Conservation (phyloP, 768 basidiomycete species). For the Nidularia sp. region DNA sequence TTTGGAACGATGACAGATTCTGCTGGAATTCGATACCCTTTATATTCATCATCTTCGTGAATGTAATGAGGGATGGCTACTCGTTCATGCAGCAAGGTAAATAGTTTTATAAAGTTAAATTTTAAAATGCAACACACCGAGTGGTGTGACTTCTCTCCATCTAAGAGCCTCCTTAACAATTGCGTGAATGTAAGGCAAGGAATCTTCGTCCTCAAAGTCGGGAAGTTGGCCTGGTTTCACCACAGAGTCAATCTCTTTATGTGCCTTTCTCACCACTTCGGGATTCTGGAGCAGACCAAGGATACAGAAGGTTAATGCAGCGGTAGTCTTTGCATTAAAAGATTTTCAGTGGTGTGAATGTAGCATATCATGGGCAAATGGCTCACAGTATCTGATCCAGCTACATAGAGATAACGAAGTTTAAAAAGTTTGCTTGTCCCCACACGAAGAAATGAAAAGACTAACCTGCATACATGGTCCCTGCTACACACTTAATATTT, state of each 20-base stretch:
- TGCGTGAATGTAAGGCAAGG: conserved; percentile 27
- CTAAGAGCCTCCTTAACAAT: conserved; percentile 26
- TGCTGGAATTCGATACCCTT: conserved; percentile 29
- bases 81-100: not conserved
- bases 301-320: conserved; percentile 14
- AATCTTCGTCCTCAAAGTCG: conserved; percentile 17
- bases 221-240: conserved; percentile 22
- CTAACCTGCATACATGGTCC: conserved; percentile 20
- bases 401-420: no score
- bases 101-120: not conserved
- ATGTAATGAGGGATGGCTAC: conserved; percentile 26
- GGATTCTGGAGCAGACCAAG: conserved; percentile 24
- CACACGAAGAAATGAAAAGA: no score
- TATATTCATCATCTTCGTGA: conserved; percentile 26
- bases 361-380: not conserved
- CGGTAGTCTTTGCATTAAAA: not conserved
- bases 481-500: conserved; percentile 16
- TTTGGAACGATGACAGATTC: conserved; percentile 22
- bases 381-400: conserved; percentile 24
- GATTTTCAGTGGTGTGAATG: not conserved
- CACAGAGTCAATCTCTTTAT: conserved; percentile 24
- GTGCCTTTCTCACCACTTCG: conserved; percentile 19
- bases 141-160: conserved; percentile 12
- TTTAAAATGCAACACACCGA: not conserved
- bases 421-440: no score